Percentiles rank a stretch among this genome's conserved stretches.
These are phyloP conservation scores for Penicillium sp. DNA, from an alignment of 2,329 filamentous ascomycete genomes.

Conservation along the genomic window DNA sequence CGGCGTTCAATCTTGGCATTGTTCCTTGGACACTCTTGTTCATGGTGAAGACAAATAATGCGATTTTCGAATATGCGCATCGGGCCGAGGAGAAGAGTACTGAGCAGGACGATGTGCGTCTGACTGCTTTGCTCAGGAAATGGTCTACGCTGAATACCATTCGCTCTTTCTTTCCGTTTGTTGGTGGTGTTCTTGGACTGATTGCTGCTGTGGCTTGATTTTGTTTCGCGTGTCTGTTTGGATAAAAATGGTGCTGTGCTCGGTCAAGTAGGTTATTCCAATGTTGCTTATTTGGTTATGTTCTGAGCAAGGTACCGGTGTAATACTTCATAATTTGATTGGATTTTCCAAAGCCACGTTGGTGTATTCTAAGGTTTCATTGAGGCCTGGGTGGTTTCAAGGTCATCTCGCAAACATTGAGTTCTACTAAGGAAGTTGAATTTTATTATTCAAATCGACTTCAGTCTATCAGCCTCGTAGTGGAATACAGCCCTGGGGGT, in stretches of 20 bases:
- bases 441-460: no score
- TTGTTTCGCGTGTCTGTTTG: background rate
- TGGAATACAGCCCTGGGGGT: no score
- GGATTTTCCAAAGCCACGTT: no score
- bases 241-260: background rate
- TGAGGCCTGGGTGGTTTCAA: no score
- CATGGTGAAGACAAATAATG: background rate
- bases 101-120: background rate
- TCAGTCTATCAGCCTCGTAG: no score
- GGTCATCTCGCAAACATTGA: no score
- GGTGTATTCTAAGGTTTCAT: no score
- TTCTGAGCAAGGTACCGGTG: no score
- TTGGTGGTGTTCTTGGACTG: background rate
- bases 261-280: no score
- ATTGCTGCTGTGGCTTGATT: background rate
- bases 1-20: background rate
- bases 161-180: background rate
- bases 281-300: no score
- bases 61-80: background rate
- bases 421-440: no score
- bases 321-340: no score
- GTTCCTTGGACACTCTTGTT: background rate
- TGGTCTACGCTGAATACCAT: background rate
- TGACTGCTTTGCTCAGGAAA: background rate
- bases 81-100: background rate